These are phyloP conservation scores for Liriodendron chinense DNA, from an alignment of 164 flowering plant species.

Conservation along the genomic window DNA sequence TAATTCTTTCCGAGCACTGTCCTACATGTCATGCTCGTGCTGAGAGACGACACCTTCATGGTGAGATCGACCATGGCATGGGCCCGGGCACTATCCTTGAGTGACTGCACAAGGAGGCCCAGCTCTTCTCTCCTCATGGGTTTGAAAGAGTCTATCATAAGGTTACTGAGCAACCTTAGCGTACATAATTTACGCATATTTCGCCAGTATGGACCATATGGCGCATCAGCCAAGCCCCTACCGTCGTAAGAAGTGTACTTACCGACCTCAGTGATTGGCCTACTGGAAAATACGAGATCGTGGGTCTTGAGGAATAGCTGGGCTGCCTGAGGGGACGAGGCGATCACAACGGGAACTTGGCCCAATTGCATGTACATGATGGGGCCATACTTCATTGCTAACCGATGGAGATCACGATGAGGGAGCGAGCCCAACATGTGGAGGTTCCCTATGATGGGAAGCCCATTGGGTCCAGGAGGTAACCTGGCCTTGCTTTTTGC, in stretches of 20 bases:
- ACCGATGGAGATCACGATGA: slow-evolving; percentile 7
- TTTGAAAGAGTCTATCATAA: slow-evolving; percentile 10
- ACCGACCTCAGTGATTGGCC: not conserved
- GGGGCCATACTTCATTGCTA: slow-evolving; percentile 16
- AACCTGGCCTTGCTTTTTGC: not conserved
- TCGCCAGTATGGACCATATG: not conserved
- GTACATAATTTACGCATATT: not conserved
- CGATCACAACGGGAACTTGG: slow-evolving; percentile 11
- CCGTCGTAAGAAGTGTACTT: not conserved
- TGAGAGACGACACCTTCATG: slow-evolving; percentile 20
- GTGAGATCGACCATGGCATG: slow-evolving; percentile 17
- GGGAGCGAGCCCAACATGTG: not conserved
- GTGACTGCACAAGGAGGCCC: slow-evolving; percentile 11
- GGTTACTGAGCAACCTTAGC: slow-evolving; percentile 1
- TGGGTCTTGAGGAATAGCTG: slow-evolving; percentile 21
- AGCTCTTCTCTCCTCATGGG: slow-evolving; percentile 32
- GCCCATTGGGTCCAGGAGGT: not conserved
- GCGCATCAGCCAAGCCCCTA: not conserved
- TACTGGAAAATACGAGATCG: slow-evolving; percentile 9
- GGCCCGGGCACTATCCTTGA: slow-evolving; percentile 11
- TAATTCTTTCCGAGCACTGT: slow-evolving; percentile 55
- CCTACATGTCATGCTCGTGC: slow-evolving; percentile 23
- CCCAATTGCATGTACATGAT: slow-evolving; percentile 18
- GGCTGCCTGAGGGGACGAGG: slow-evolving; percentile 17
- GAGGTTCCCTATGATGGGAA: slow-evolving; percentile 1